These are phyloP conservation scores for Candida caryicola DNA, from an alignment of 805 yeast species.

Conservation along the genomic window DNA sequence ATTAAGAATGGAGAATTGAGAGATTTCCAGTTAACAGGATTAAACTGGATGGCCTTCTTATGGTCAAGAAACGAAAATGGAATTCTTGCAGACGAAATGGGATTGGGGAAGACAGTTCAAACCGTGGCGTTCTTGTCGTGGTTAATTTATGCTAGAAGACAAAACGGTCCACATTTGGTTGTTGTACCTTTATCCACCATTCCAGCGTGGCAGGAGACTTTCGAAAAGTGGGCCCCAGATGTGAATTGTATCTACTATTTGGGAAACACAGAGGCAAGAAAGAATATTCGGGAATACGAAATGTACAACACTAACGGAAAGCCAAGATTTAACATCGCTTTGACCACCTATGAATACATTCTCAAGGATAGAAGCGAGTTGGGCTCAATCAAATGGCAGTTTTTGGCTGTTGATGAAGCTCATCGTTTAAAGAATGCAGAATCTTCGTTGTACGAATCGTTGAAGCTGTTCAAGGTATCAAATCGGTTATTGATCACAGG, in stretches of 20 bases:
- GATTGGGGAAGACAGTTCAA: conserved; percentile 96
- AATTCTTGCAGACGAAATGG: conserved; percentile 98
- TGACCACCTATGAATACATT: conserved; percentile 95
- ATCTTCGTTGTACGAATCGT: conserved; percentile 85
- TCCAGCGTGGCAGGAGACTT: conserved; percentile 99
- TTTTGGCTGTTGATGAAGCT: conserved; percentile 97
- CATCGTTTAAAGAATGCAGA: conserved; percentile 94
- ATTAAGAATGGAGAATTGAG: conserved; percentile 89
- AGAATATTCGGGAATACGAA: conserved; percentile 79
- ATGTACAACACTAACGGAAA: conserved; percentile 65
- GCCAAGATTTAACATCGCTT: conserved; percentile 84
- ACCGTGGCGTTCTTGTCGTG: conserved; percentile 93
- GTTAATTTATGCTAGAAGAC: conserved; percentile 92
- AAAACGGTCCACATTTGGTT: conserved; percentile 94
- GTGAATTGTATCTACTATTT: conserved; percentile 87
- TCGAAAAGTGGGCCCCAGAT: conserved; percentile 97
- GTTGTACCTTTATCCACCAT: conserved; percentile 95
- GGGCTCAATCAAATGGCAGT: conserved; percentile 90
- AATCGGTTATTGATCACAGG: conserved; percentile 93
- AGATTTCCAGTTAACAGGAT: conserved; percentile 96
- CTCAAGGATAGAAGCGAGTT: conserved; percentile 81
- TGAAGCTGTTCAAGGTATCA: conserved; percentile 74
- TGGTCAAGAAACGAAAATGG: conserved; percentile 99
- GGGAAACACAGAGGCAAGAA: conserved; percentile 87
- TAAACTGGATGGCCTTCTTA: conserved; percentile 98